Evolutionary conservation across 208 protist genomes (phyloP).

Genomic region (Trichomonas tenax): DNA sequence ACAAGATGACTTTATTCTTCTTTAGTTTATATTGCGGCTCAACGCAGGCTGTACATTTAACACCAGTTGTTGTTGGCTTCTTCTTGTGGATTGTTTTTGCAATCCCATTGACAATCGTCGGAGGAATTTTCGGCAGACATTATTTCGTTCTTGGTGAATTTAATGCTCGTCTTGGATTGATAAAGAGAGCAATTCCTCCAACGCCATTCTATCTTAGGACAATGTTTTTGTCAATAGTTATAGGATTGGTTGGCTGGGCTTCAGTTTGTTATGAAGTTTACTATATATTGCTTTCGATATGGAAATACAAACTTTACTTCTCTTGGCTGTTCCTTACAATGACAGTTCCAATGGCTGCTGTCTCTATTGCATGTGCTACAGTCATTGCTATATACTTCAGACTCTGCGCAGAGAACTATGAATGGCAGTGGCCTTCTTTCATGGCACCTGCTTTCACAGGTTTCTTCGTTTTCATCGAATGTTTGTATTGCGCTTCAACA

Average conservation of each 20-base stretch:
- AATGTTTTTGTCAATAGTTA: not conserved
- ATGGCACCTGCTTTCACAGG: not conserved
- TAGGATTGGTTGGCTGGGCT: not conserved
- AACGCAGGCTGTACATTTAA: not conserved
- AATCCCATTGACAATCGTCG: not conserved
- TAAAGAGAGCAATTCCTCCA: not conserved
- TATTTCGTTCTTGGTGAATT: not conserved
- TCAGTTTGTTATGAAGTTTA: not conserved
- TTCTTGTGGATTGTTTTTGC: not conserved
- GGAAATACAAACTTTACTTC: not conserved
- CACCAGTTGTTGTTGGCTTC: not conserved
- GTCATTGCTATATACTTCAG: not conserved
- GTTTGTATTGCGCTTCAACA: not conserved
- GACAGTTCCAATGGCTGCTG: not conserved
- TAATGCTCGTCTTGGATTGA: not conserved
- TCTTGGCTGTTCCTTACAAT: not conserved
- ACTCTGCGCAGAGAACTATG: not conserved
- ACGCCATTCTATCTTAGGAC: not conserved
- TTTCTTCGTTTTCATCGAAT: not conserved
- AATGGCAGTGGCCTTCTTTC: slow-evolving; percentile 11
- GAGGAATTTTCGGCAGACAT: not conserved
- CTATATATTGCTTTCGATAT: not conserved
- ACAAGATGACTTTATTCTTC: not conserved
- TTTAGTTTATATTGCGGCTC: not conserved
- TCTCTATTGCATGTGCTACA: not conserved